Evolutionary conservation across 2,329 filamentous ascomycete genomes (phyloP).

Genomic region (Ophiostoma fasciatum): DNA sequence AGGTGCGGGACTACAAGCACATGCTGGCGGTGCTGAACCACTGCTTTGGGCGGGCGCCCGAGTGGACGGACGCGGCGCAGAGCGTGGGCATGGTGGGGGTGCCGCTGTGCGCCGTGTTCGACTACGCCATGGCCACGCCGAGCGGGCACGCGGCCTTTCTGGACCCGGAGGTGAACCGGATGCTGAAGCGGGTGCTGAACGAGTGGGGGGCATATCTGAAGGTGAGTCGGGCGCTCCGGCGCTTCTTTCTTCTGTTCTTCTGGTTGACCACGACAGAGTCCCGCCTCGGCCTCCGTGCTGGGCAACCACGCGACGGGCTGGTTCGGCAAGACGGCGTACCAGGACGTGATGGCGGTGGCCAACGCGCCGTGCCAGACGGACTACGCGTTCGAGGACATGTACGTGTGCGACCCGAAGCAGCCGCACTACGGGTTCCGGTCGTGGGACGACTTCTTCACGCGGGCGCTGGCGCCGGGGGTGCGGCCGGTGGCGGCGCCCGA

Average conservation of each 20-base stretch:
- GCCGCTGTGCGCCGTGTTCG: slow-evolving; percentile 37
- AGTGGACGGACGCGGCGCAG: slow-evolving; percentile 37
- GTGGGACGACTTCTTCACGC: slow-evolving; percentile 57
- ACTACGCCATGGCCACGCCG: slow-evolving; percentile 41
- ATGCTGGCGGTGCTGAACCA: slow-evolving; percentile 54
- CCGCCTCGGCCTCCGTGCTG: slow-evolving; percentile 38
- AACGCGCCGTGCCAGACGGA: slow-evolving; percentile 27
- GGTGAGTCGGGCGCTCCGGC: too few relatives aligned
- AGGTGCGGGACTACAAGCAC: slow-evolving; percentile 51
- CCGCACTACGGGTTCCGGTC: slow-evolving; percentile 46
- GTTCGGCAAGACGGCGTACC: slow-evolving; percentile 35
- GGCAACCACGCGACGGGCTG: slow-evolving; percentile 30
- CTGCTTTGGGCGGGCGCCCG: slow-evolving; percentile 32
- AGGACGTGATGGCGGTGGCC: slow-evolving; percentile 35
- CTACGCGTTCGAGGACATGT: slow-evolving; percentile 43
- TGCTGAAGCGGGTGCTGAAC: slow-evolving; percentile 39
- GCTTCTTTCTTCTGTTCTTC: too few relatives aligned
- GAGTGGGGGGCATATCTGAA: slow-evolving; percentile 41
- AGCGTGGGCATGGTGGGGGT: slow-evolving; percentile 37
- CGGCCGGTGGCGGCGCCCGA: slow-evolving; percentile 43
- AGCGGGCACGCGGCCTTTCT: slow-evolving; percentile 38
- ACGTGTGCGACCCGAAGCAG: slow-evolving; percentile 39
- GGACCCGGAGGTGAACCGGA: slow-evolving; percentile 37
- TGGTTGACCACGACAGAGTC: too few relatives aligned
- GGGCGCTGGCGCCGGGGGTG: slow-evolving; percentile 34